Evolutionary conservation across 2,329 filamentous ascomycete species (phyloP).

Genomic region (Colletotrichum sp.): DNA sequence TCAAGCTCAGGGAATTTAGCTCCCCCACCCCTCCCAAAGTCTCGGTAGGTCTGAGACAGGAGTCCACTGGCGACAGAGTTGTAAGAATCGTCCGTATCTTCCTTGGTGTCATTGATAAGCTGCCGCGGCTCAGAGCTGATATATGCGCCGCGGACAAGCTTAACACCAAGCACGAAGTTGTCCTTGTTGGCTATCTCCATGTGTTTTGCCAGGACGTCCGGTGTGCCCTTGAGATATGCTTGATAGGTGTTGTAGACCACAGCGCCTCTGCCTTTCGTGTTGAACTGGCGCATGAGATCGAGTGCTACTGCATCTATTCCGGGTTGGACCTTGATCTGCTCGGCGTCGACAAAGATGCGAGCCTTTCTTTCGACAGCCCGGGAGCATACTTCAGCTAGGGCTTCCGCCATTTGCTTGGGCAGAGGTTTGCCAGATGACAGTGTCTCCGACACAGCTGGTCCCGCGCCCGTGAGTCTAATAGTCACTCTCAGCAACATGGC

Average conservation of each 20-base stretch:
- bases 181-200: slow-evolving; percentile 62
- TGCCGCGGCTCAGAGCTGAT: slow-evolving; percentile 73
- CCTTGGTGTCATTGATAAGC: slow-evolving; percentile 75
- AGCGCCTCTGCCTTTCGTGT: slow-evolving; percentile 63
- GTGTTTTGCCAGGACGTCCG: slow-evolving; percentile 62
- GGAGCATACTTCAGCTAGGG: slow-evolving; percentile 79
- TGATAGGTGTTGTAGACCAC: slow-evolving; percentile 84
- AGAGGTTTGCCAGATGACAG: slow-evolving; percentile 68
- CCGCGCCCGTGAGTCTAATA: slow-evolving; percentile 79
- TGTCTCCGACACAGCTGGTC: slow-evolving; percentile 72
- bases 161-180: slow-evolving; percentile 72
- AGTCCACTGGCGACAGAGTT: slow-evolving; percentile 73
- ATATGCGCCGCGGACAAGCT: slow-evolving; percentile 79
- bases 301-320: slow-evolving; percentile 84
- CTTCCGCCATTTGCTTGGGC: slow-evolving; percentile 66
- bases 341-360: slow-evolving; percentile 81
- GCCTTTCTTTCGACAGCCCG: slow-evolving; percentile 73
- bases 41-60: slow-evolving; percentile 67
- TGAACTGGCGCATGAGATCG: slow-evolving; percentile 76
- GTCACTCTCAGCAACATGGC: neutral
- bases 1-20: slow-evolving; percentile 59
- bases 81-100: slow-evolving; percentile 74
- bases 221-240: slow-evolving; percentile 73
- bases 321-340: slow-evolving; percentile 78
- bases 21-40: slow-evolving; percentile 27